Base-by-base conservation (phyloP, 768 basidiomycete genomes). In the Paxillus rubicundulus region DNA sequence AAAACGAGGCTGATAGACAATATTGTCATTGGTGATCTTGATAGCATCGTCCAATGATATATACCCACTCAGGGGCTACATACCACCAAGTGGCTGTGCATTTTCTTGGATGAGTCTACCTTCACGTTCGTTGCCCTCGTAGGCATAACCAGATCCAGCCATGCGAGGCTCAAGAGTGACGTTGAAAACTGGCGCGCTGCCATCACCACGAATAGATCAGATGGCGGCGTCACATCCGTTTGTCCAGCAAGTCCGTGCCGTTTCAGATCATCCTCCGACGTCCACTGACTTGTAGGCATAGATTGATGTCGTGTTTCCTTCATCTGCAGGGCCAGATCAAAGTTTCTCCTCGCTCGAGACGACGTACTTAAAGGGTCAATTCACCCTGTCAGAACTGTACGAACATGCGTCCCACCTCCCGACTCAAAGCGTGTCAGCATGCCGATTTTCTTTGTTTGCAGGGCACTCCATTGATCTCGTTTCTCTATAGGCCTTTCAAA, bases 1-100 rank as follows among this genome's bases (percentile, higher is more conserved):
- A 80, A 77, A 65, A 98, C 94, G 37, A 79, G 95, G 58, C 68
- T 99, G 59, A 98, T 99, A 39, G 96, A 99, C 70, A 99, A n/a
- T 66, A 69, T 97, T 47, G 73, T 97, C 39, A 68, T 97, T 2
- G 92, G 85, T 9, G 74, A 82, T 59, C 55, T 62, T 9, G 64
- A 55, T 40, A 7, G 37, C 36, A 33, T 40, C 10, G 40, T 50
- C 36, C 43, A 36, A 21, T 65, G 36, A 38, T 49, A 36, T 13
- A 3, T 33, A 5, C 14, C 14, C 5, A 5, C 12, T 17, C n/a
- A 38, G 37, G n/a, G 37, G 37, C 36, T 17, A 38, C n/a, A 7
- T 37, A n/a, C 2, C 38, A 38, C 20, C 9, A 9, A 20, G 58
- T 64, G 59, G 62, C 59, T 58, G 59, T 64, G 55, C 44, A 45